phyloP scores from a whole-genome alignment of 164 flowering plant species.

The Tetrastigma voinierianum region DNA sequence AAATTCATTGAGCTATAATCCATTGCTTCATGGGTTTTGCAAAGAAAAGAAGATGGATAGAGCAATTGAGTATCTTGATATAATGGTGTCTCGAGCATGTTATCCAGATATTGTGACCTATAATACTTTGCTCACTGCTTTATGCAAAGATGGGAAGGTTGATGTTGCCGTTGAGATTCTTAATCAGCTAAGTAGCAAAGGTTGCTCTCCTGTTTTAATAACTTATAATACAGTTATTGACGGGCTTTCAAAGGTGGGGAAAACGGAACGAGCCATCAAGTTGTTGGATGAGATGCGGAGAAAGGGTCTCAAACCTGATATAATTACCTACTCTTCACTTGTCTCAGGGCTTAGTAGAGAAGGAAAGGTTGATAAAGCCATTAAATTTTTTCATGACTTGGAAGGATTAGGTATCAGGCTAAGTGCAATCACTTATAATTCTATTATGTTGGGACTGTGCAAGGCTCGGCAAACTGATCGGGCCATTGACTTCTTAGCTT shows the following conservation, averaged over 20 bases:
- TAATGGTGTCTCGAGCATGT: conserved; percentile 83
- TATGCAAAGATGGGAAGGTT: conserved; percentile 88
- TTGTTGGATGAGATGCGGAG: conserved; percentile 64
- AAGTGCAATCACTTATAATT: conserved; percentile 73
- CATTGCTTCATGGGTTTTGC: conserved; percentile 84
- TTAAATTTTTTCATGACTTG: conserved; percentile 59
- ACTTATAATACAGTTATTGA: conserved; percentile 90
- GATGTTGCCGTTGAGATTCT: conserved; percentile 75
- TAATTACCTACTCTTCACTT: conserved; percentile 71
- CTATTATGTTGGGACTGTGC: conserved; percentile 81
- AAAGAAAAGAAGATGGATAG: conserved; percentile 88
- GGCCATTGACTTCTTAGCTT: conserved; percentile 74
- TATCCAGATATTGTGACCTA: conserved; percentile 91
- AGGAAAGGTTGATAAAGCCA: conserved; percentile 80
- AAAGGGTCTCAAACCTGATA: conserved; percentile 80
- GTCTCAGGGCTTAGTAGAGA: conserved; percentile 80
- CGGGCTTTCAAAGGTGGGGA: conserved; percentile 75
- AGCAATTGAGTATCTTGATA: conserved; percentile 71
- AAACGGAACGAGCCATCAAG: conserved; percentile 57
- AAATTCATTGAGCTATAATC: conserved; percentile 82
- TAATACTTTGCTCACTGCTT: conserved; percentile 81
- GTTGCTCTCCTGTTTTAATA: conserved; percentile 80
- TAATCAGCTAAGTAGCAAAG: conserved; percentile 60
- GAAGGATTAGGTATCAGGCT: conserved; percentile 62
- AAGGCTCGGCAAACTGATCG: conserved; percentile 64